Conservation (phyloP, 305 asterid species). For the Fraxinus sp. region DNA sequence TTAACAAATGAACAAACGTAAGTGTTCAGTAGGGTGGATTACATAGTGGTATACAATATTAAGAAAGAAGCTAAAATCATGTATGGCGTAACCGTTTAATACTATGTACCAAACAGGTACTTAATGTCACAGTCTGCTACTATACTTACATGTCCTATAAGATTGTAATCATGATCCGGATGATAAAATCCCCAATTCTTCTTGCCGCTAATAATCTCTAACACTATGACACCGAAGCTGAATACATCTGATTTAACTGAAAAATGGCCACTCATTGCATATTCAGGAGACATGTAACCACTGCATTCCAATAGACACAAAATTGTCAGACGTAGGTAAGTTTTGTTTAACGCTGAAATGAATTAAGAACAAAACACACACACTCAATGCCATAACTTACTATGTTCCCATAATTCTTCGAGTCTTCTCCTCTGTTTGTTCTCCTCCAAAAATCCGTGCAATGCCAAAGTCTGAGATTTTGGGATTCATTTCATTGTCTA, state of each 20-base stretch:
- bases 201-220: conserved; percentile 14
- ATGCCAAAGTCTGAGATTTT: conserved; percentile 35
- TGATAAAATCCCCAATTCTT: conserved; percentile 16
- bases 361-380: not conserved
- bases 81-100: not conserved
- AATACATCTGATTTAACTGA: conserved; percentile 11
- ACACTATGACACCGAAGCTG: conserved; percentile 14
- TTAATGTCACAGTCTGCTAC: not conserved
- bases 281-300: conserved; percentile 15
- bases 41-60: not conserved
- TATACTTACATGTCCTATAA: conserved; percentile 18
- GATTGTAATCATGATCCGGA: conserved; percentile 12
- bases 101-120: not conserved
- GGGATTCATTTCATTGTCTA: conserved; percentile 29
- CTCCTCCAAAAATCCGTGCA: conserved; percentile 18
- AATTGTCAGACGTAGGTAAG: too few relatives aligned
- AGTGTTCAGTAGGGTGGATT: not conserved
- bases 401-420: conserved; percentile 1
- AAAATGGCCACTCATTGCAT: conserved; percentile 1
- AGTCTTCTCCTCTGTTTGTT: conserved; percentile 2
- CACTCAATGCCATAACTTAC: not conserved
- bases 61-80: not conserved
- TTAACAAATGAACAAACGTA: not conserved
- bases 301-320: not conserved
- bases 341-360: not conserved